Percentiles rank a stretch among this genome's conserved stretches.
These are phyloP conservation scores for Cupressus sempervirens DNA, from an alignment of 75 land plant species.

Conservation along the genomic window DNA sequence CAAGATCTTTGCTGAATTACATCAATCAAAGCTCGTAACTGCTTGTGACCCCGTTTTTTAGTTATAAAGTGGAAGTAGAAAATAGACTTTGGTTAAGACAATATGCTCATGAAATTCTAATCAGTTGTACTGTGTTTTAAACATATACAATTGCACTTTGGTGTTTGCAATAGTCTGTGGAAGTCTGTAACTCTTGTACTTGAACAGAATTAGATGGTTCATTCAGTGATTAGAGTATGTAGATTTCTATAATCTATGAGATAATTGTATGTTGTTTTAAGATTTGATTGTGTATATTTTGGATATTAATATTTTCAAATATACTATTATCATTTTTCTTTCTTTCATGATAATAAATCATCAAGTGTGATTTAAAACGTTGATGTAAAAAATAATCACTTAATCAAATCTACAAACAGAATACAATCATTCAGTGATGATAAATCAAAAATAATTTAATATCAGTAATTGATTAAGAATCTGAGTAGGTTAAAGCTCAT, in stretches of 20 bases:
- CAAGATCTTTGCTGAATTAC: neutral
- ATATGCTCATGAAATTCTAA: neutral
- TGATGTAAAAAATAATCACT: too few species aligned
- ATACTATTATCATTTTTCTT: too few species aligned
- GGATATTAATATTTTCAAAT: too few species aligned
- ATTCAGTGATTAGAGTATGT: neutral
- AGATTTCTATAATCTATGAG: too few species aligned
- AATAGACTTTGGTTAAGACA: neutral
- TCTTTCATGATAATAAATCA: too few species aligned
- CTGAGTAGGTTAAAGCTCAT: neutral
- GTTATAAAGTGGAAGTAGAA: neutral
- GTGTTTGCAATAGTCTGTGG: neutral
- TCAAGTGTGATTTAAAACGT: too few species aligned
- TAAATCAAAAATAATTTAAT: neutral
- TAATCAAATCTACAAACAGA: too few species aligned
- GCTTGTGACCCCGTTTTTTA: neutral
- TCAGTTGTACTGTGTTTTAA: neutral
- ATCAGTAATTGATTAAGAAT: neutral
- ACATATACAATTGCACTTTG: neutral
- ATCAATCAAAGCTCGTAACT: neutral
- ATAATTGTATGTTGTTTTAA: too few species aligned
- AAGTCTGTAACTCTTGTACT: neutral
- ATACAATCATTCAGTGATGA: neutral
- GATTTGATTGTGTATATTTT: too few species aligned
- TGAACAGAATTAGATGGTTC: neutral